Evolutionary conservation across 1,284 basidiomycete genomes (phyloP), one percentile per base, ranked within the genome.

Genomic region (Caloboletus inedulis): DNA sequence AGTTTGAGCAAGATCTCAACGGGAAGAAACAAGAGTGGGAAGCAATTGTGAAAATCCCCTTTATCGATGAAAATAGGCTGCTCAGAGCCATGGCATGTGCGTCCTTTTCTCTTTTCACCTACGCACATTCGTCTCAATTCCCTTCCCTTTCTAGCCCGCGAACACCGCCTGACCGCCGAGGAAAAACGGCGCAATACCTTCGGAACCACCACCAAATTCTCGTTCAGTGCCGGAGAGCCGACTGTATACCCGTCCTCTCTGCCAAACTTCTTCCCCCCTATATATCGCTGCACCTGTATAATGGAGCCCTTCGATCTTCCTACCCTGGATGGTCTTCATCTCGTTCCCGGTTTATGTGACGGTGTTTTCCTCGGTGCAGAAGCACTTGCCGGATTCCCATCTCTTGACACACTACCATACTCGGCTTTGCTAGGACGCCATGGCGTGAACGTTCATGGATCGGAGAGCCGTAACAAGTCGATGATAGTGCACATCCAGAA

Each of bases 1-100:
- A 92, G 49, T 99, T 98, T 61, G 94, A 93, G 59, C 85, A 84
- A 59, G 97, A 99, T 73, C 74, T 98, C 65, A 99, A 99, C 64
- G 97, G 97, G 45, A 99, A 99, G 80, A 99, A 96, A 70, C 86
- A 89, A 63, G 95, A 98, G 33, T 99, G 97, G 97, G 97, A 99
- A 70, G 96, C 96, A 0, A 84, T 99, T 54, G 94, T 99, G 54
- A 98, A 99, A 74, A 98, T 99, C 61, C 97, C 97, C 0, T 99
- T 99, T 72, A 99, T 99, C 58, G 87, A 98, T 45, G 86, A 97
- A 71, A 66, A 77, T 16, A 78, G 92, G 45, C 72, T 99, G 16
- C 73, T 98, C 29, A 77, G 77, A 21, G 90, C 94, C 1, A 96
- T 98, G 94, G 71, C 74, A 35, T 71, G 91, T 91, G 61, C 30